These are phyloP conservation scores for Trametes coccinea DNA, from an alignment of 768 basidiomycete genomes.

Conservation along the genomic window DNA sequence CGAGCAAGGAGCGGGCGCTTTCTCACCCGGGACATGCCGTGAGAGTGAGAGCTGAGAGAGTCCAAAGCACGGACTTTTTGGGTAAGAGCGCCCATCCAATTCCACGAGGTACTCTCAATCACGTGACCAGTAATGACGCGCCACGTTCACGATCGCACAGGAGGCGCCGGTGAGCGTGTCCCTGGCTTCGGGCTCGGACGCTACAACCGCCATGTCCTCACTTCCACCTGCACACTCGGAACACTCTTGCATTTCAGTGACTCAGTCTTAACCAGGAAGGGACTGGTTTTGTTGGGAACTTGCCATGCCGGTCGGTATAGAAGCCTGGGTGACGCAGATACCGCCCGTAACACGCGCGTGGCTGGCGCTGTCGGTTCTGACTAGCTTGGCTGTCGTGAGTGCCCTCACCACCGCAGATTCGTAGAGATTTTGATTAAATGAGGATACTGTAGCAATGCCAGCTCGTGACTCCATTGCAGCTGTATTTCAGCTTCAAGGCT, in stretches of 20 bases:
- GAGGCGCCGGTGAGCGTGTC: conserved; percentile 9
- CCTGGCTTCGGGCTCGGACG: not conserved
- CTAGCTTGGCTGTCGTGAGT: conserved; percentile 86
- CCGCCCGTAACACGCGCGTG: conserved; percentile 90
- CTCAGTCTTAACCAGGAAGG: not conserved
- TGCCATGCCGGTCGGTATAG: conserved; percentile 77
- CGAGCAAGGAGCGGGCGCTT: too few species aligned
- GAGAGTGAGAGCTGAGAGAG: too few species aligned
- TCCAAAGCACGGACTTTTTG: too few species aligned
- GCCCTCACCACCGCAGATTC: not conserved
- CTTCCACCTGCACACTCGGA: not conserved
- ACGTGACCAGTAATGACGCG: conserved; percentile 18
- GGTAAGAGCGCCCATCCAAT: too few species aligned
- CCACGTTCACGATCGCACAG: conserved; percentile 15
- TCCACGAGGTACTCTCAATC: not conserved
- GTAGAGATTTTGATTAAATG: not conserved
- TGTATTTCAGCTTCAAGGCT: conserved; percentile 90
- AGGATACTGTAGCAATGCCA: conserved; percentile 75
- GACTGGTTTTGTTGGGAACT: not conserved
- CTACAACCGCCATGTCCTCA: conserved; percentile 8
- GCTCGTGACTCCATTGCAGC: conserved; percentile 83
- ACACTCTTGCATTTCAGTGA: not conserved
- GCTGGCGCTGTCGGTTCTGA: conserved; percentile 76
- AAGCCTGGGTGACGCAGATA: conserved; percentile 89
- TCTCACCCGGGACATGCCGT: too few species aligned